Evolutionary conservation across 805 yeast species (phyloP).

Genomic region (Ogataea parapolymorpha): DNA sequence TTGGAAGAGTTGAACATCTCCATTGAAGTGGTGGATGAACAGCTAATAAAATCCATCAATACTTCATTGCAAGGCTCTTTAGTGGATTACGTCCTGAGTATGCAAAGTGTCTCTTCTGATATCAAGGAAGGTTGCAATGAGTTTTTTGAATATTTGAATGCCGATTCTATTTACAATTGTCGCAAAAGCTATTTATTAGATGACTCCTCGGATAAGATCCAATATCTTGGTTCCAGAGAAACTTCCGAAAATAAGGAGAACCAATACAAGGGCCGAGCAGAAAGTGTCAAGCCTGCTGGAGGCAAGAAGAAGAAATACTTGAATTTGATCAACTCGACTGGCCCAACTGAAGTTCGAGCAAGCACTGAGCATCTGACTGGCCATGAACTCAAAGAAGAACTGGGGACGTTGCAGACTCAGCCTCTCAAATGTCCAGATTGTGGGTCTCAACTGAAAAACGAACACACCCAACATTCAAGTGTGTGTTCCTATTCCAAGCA

Average conservation of each 20-base stretch:
- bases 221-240: conserved; percentile 17
- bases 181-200: conserved; percentile 18
- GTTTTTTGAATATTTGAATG: conserved; percentile 27
- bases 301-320: conserved; percentile 16
- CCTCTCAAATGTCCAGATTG: conserved; percentile 18
- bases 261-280: conserved; percentile 9
- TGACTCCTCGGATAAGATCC: conserved; percentile 19
- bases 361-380: conserved; percentile 7
- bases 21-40: conserved; percentile 51
- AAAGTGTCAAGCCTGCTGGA: conserved; percentile 11
- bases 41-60: conserved; percentile 45
- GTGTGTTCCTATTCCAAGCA: conserved; percentile 14
- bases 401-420: conserved; percentile 7
- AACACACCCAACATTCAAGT: conserved; percentile 15
- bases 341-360: conserved; percentile 12
- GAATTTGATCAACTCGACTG: conserved; percentile 15
- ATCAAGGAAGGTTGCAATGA: conserved; percentile 29
- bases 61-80: conserved; percentile 43
- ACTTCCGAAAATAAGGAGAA: conserved; percentile 20
- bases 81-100: conserved; percentile 38
- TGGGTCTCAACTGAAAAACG: conserved; percentile 15
- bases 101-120: conserved; percentile 32
- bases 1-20: conserved; percentile 50
- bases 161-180: conserved; percentile 19
- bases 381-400: conserved; percentile 10